Conservation (phyloP, 768 basidiomycete species). For the Nevesoporus exiguus region DNA sequence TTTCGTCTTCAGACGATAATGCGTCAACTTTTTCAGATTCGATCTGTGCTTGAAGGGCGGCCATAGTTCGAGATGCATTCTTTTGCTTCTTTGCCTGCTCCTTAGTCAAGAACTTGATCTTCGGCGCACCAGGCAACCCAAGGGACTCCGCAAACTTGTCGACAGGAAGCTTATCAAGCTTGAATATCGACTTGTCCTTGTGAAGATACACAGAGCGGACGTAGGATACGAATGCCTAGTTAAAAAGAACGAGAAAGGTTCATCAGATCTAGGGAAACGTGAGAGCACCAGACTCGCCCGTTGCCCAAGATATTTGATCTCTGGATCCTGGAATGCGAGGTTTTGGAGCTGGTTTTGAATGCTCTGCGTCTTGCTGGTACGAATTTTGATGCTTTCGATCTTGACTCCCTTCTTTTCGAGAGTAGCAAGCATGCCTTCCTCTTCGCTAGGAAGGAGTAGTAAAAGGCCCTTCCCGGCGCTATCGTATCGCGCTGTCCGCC, state of each 20-base stretch:
- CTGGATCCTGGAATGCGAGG: conserved; percentile 90
- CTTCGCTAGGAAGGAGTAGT: conserved; percentile 85
- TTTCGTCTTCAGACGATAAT: conserved; percentile 20
- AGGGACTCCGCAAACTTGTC: conserved; percentile 85
- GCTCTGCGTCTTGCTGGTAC: conserved; percentile 78
- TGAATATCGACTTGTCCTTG: conserved; percentile 92
- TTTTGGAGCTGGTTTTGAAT: conserved; percentile 89
- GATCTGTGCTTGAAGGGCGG: conserved; percentile 34
- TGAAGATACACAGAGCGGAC: conserved; percentile 89
- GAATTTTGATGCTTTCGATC: conserved; percentile 81
- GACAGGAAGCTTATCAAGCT: conserved; percentile 74
- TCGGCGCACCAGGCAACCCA: conserved; percentile 91
- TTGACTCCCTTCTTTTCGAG: conserved; percentile 70
- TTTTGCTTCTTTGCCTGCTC: conserved; percentile 74
- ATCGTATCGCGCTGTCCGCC: conserved; percentile 91
- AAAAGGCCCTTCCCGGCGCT: conserved; percentile 83
- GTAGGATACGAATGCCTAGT: conserved; percentile 96
- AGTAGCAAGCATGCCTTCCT: conserved; percentile 79
- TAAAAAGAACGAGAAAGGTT: background rate
- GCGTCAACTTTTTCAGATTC: conserved; percentile 18
- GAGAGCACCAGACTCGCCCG: conserved; percentile 49
- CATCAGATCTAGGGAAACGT: background rate
- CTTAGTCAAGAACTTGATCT: conserved; percentile 80
- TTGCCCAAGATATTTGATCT: conserved; percentile 96
- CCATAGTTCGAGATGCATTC: conserved; percentile 56